Evolutionary conservation across 2,329 filamentous ascomycete species (phyloP), one percentile per base, ranked within the genome.

Genomic region (Ambrosiella xylebori): DNA sequence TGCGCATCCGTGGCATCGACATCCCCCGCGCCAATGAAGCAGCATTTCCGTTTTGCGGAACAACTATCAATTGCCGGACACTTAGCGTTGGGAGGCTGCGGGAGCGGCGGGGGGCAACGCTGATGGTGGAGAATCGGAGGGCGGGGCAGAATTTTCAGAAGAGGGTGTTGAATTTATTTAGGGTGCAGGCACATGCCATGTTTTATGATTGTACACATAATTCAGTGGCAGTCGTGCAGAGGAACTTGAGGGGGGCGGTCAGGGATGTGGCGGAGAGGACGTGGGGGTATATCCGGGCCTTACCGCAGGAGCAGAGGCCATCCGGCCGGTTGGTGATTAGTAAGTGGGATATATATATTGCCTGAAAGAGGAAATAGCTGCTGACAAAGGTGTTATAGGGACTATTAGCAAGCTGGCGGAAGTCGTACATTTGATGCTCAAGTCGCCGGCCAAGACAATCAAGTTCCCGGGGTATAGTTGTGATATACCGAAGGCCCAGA

Each of bases 31-130:
- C 68, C 1, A 64, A 64, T 0, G 67, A 65, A 3, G 59, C 64
- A 2, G 63, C 63, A n/a, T 97, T 98, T 67, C 88, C 91, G 0
- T 98, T 95, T 69, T 97, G 93, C 66, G 93, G 93, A 44, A 80
- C 81, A 47, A 69, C 81, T 13, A 88, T 98, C 64, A 74, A 95
- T 66, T 86, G 81, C 15, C 71, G 71, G 56, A 89, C 85, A 0
- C 72, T 98, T 89, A 86, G 65, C 82, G 88, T 64, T 73, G 77
- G 51, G 76, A 80, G 38, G 74, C 13, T 39, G 9, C 57, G 56
- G 19, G 19, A 51, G 9, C 17, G 27, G 15, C 27, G 19, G 8
- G 13, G 80, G 50, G 79, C 90, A 67, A 81, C 85, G 0, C 72
- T 96, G 51, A 95, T 88, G 0, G 81, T 96, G 11, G 88, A 95